Conservation (phyloP, 352 stramenopile genomes). For the Pythium aphanidermatum region DNA sequence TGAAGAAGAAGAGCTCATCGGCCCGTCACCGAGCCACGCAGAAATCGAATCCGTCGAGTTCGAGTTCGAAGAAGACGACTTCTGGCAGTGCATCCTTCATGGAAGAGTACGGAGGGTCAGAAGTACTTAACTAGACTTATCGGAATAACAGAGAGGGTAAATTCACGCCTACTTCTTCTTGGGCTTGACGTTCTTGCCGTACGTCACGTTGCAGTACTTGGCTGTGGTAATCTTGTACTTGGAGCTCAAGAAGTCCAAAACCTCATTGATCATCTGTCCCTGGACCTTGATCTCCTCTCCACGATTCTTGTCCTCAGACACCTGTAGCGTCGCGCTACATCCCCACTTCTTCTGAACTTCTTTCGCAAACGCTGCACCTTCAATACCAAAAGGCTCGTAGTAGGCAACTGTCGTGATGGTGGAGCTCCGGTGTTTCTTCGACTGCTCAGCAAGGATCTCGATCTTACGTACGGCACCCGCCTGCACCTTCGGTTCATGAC, state of each 20-base stretch:
- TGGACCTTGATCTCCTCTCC: slow-evolving; percentile 74
- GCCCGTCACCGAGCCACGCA: slow-evolving; percentile 12
- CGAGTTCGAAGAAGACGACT: slow-evolving; percentile 8
- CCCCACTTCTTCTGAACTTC: slow-evolving; percentile 83
- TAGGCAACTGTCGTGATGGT: slow-evolving; percentile 62
- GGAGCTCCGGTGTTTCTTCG: slow-evolving; percentile 69
- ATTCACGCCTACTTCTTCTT: slow-evolving; percentile 52
- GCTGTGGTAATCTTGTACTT: slow-evolving; percentile 59
- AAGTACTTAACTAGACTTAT: slow-evolving; percentile 7
- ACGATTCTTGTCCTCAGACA: slow-evolving; percentile 53
- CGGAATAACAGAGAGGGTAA: not conserved
- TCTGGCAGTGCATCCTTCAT: not conserved
- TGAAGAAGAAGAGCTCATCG: slow-evolving; percentile 50
- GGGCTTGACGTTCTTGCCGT: slow-evolving; percentile 73
- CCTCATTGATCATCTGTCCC: slow-evolving; percentile 75
- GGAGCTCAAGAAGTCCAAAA: slow-evolving; percentile 52
- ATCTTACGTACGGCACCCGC: slow-evolving; percentile 53
- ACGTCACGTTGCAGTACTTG: slow-evolving; percentile 66
- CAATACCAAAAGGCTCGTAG: slow-evolving; percentile 79
- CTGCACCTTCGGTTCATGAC: slow-evolving; percentile 56
- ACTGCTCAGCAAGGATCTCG: slow-evolving; percentile 53
- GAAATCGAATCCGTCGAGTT: slow-evolving; percentile 3
- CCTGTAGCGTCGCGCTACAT: slow-evolving; percentile 51
- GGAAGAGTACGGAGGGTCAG: slow-evolving; percentile 1
- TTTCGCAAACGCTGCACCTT: slow-evolving; percentile 59